phyloP scores from a whole-genome alignment of 73 alveolate species.

The Effrenium voratum region DNA sequence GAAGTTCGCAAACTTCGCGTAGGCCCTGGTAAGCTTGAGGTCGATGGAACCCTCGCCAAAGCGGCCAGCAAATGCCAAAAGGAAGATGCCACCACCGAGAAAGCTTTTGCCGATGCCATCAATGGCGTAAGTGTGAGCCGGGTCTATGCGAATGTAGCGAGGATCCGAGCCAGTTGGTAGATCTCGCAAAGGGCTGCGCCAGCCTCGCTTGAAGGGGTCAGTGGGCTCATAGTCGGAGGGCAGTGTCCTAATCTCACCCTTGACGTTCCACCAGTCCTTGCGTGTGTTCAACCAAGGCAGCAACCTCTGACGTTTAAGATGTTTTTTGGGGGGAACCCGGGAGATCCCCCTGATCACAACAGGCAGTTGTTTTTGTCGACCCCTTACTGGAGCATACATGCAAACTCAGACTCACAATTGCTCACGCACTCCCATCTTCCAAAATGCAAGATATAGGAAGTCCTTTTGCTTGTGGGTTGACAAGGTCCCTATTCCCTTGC shows the following conservation, averaged over 20 bases:
- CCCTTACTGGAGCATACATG: too few species aligned
- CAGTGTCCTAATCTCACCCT: neutral
- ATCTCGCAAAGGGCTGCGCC: neutral
- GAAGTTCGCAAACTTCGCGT: neutral
- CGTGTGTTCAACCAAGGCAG: too few species aligned
- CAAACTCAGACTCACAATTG: too few species aligned
- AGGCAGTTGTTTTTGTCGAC: too few species aligned
- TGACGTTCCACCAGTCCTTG: slow-evolving; percentile 1
- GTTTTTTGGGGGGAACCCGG: too few species aligned
- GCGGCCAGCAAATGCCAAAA: neutral
- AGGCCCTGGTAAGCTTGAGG: neutral
- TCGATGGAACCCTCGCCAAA: neutral
- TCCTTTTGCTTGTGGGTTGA: too few species aligned
- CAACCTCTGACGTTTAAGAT: too few species aligned
- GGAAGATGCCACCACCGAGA: neutral
- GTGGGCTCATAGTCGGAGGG: slow-evolving; percentile 17
- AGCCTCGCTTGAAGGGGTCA: neutral
- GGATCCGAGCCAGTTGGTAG: neutral
- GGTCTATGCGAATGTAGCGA: neutral
- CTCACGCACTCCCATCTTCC: too few species aligned
- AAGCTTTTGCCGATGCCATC: slow-evolving; percentile 34
- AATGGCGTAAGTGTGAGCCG: slow-evolving; percentile 56
- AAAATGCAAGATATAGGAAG: too few species aligned
- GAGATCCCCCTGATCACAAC: too few species aligned
- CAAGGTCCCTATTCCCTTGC: too few species aligned